phyloP scores from a whole-genome alignment of 1,139 yeast species.

The Blastobotrys petasosporus region DNA sequence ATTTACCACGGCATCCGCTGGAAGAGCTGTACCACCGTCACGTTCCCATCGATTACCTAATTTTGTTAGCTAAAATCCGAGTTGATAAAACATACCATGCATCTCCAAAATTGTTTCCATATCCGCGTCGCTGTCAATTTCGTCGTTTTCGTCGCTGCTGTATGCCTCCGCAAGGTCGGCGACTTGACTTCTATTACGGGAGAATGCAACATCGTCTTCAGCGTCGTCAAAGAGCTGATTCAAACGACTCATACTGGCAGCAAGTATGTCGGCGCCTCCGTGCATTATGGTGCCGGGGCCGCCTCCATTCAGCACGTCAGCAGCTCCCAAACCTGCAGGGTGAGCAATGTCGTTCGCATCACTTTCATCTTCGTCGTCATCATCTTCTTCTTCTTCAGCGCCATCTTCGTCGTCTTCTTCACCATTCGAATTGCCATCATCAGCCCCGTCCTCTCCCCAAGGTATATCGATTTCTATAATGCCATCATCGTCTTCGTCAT shows the following conservation, averaged over 20 bases:
- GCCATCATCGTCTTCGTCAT: constrained; percentile 27
- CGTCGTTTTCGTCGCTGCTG: constrained; percentile 18
- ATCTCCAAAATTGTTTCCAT: not conserved
- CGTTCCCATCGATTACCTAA: constrained; percentile 6
- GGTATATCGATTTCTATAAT: constrained; percentile 1
- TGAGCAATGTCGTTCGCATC: constrained; percentile 8
- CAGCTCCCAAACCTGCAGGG: too few relatives aligned
- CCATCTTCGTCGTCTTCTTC: constrained; percentile 15
- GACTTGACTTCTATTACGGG: too few relatives aligned
- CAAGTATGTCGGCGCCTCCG: too few relatives aligned
- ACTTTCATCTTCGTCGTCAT: constrained; percentile 15
- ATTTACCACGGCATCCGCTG: constrained; percentile 19
- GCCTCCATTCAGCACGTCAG: too few relatives aligned
- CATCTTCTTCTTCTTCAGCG: constrained; percentile 1
- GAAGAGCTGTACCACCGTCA: constrained; percentile 3
- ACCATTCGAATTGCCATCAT: constrained; percentile 18
- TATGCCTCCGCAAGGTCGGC: not conserved
- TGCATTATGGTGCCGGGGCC: too few relatives aligned
- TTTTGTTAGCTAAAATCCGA: not conserved
- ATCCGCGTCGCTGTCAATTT: constrained; percentile 20
- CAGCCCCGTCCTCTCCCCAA: constrained; percentile 1
- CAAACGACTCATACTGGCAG: too few relatives aligned
- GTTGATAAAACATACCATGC: not conserved
- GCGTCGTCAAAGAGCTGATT: too few relatives aligned
- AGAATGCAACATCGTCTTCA: too few relatives aligned